Evolutionary conservation across 805 yeast genomes (phyloP).

Genomic region (Pichia heedii): DNA sequence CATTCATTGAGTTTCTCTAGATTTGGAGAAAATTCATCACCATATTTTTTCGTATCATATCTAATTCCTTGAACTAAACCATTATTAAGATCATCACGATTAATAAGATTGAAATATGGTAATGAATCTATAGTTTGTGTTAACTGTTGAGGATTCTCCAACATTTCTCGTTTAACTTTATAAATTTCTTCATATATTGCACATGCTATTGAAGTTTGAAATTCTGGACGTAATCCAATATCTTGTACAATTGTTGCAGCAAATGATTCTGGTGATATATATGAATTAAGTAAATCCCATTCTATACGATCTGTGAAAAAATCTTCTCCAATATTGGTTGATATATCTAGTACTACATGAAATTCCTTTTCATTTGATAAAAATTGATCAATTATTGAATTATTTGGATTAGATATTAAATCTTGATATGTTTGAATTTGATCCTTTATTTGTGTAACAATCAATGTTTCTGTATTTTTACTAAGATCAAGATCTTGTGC

Average conservation of each 20-base stretch:
- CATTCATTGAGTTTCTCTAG: conserved; percentile 81
- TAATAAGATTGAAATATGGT: conserved; percentile 26
- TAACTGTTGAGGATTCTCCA: conserved; percentile 41
- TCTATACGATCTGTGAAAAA: conserved; percentile 88
- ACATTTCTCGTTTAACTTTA: conserved; percentile 69
- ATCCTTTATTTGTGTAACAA: conserved; percentile 62
- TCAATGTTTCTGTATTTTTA: conserved; percentile 47
- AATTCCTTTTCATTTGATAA: conserved; percentile 35
- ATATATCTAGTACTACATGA: conserved; percentile 72
- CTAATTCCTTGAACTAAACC: conserved; percentile 41
- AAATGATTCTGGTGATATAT: conserved; percentile 71
- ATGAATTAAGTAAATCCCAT: conserved; percentile 65
- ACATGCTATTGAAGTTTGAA: conserved; percentile 81
- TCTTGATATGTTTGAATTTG: conserved; percentile 72
- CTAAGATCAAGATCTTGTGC: conserved; percentile 82
- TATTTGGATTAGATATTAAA: conserved; percentile 45
- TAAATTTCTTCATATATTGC: conserved; percentile 74
- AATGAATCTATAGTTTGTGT: conserved; percentile 28
- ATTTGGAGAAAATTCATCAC: conserved; percentile 80
- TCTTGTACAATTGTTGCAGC: conserved; percentile 78
- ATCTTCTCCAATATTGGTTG: conserved; percentile 74
- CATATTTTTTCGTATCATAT: conserved; percentile 66
- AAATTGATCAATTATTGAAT: conserved; percentile 37
- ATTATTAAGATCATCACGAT: conserved; percentile 19
- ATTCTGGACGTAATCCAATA: conserved; percentile 76